Conservation (phyloP, 1,284 basidiomycete genomes). For the Melampsora americana region DNA sequence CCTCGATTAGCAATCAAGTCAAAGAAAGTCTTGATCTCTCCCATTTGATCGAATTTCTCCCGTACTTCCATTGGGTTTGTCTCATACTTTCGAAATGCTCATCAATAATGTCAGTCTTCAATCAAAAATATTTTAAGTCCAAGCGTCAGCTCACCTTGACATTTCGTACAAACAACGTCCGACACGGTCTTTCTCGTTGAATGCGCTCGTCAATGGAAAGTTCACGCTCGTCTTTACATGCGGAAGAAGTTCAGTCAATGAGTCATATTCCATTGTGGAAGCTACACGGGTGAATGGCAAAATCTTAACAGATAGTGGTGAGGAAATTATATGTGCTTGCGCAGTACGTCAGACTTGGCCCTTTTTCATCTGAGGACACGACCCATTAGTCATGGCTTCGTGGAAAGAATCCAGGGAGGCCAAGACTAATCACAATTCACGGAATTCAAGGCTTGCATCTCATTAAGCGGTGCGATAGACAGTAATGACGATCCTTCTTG, state of each 20-base stretch:
- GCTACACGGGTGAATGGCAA: background rate
- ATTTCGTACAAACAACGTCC: constrained; percentile 93
- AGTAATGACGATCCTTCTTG: too few relatives aligned
- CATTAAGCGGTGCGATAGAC: too few relatives aligned
- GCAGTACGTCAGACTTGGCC: background rate
- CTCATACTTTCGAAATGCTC: constrained; percentile 68
- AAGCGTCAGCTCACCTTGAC: constrained; percentile 68
- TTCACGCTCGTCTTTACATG: constrained; percentile 61
- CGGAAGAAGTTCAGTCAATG: background rate
- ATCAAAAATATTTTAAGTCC: background rate
- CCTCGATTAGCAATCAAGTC: constrained; percentile 88
- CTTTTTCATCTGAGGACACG: background rate
- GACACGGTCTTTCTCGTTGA: constrained; percentile 83
- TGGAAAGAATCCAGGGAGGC: background rate
- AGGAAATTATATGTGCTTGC: background rate
- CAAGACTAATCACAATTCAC: too few relatives aligned
- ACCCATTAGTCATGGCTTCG: background rate
- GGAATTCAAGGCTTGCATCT: too few relatives aligned
- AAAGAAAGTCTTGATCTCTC: constrained; percentile 94
- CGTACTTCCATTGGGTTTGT: constrained; percentile 79
- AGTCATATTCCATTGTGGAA: background rate
- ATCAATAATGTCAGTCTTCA: constrained; percentile 32
- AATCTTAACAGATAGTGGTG: background rate
- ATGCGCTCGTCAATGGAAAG: constrained; percentile 83
- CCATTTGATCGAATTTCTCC: constrained; percentile 79